Evolutionary conservation across 108 stramenopile species (phyloP).

Genomic region (Parmales sp.): DNA sequence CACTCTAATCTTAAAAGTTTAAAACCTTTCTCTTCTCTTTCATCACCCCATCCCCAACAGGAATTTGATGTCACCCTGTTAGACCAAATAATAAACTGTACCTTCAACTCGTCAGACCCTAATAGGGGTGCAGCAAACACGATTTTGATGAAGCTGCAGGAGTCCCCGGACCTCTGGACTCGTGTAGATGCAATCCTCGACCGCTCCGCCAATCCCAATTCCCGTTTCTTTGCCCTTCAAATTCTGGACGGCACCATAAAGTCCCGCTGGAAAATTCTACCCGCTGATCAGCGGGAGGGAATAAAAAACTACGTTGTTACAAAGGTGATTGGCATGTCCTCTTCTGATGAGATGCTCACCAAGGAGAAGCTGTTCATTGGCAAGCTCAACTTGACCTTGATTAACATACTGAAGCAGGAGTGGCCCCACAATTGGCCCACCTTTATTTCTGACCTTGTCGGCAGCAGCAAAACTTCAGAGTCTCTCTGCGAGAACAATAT

Average conservation of each 20-base stretch:
- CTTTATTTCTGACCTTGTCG: conserved; percentile 95
- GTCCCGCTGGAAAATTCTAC: conserved; percentile 80
- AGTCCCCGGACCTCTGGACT: conserved; percentile 64
- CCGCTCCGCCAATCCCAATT: conserved; percentile 55
- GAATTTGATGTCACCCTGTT: conserved; percentile 74
- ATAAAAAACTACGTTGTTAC: conserved; percentile 93
- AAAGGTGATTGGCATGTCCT: conserved; percentile 79
- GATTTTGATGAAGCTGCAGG: conserved; percentile 79
- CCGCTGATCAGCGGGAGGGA: conserved; percentile 82
- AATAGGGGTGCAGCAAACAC: conserved; percentile 71
- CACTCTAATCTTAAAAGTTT: background rate
- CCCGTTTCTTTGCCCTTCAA: conserved; percentile 75
- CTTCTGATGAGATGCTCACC: conserved; percentile 51
- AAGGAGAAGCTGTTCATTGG: conserved; percentile 59
- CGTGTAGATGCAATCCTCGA: conserved; percentile 79
- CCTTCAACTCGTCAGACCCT: conserved; percentile 68
- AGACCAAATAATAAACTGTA: conserved; percentile 64
- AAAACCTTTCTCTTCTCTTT: background rate
- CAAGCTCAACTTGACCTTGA: conserved; percentile 90
- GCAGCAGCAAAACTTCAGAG: conserved; percentile 72
- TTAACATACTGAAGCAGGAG: conserved; percentile 98
- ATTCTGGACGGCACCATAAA: conserved; percentile 77
- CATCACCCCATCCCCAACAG: conserved; percentile 24
- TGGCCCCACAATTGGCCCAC: conserved; percentile 99
- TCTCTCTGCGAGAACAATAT: conserved; percentile 99